Base-by-base conservation (phyloP, 148 eudicot genomes). In the Arctostaphylos glauca region DNA sequence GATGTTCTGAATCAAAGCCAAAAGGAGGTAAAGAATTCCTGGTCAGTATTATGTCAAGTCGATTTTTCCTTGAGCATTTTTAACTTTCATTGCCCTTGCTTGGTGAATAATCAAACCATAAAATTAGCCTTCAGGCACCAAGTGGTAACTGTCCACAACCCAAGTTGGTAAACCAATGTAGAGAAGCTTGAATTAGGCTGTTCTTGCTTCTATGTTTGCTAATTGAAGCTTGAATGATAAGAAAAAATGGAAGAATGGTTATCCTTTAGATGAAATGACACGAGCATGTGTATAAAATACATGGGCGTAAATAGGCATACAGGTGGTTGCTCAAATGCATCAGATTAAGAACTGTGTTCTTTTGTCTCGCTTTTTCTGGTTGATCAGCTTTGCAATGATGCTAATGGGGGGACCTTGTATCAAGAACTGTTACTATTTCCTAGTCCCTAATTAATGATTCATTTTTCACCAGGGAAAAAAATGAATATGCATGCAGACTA, bases 21-120 rank as follows among this genome's bases (percentile, higher is more conserved):
- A 50, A 49, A 49, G 56, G 59, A 50, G 77, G 77, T 41, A 10
- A 50, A 23, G n/a, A 49, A 50, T 49, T 47, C 55, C n/a, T n/a
- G 6, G 77, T 19, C 78, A 52, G 50, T 5, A 9, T 48, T 31
- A 0, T 76, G 21, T 23, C 43, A 13, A 53, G 59, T 76, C n/a
- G 79, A 9, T 77, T 55, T 77, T 56, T 5, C 60, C 66, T 19
- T 55, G 5, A 38, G 66, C 48, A 48, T 31, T 38, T 31, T 19
- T 47, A 55, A 55, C 80, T 77, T 76, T 21, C 12, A 8, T 53
- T 77, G 64, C 58, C 62, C n/a, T 53, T 77, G 64, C 43, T 54
- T 54, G 21, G 62, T 64, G 12, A 76, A 53, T 55, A 14, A 7
- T 55, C 23, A 15, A 15, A 16, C 41, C 79, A 53, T 6, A n/a